Conservation (phyloP, 768 basidiomycete species). For the Xanthoconium stramineum region DNA sequence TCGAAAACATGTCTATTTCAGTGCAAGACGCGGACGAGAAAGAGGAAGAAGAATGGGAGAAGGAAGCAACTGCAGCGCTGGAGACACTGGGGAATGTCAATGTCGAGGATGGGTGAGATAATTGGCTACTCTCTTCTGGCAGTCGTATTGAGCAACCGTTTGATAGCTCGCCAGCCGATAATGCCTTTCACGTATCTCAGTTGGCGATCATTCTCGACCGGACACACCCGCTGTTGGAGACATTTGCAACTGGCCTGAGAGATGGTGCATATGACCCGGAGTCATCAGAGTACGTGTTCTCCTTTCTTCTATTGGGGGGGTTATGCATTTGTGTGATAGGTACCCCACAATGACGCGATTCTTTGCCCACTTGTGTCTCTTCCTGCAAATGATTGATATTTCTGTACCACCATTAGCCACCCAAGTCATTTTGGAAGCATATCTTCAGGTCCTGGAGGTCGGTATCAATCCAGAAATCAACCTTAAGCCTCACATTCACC, state of each 20-base stretch:
- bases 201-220: conserved; percentile 71
- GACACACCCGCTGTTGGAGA: conserved; percentile 65
- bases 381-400: conserved; percentile 77
- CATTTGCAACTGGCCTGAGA: conserved; percentile 57
- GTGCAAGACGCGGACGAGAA: conserved; percentile 28
- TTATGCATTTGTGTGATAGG: conserved; percentile 33
- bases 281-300: conserved; percentile 54
- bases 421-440: conserved; percentile 83
- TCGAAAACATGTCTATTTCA: conserved; percentile 37
- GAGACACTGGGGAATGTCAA: conserved; percentile 55
- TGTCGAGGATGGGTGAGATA: conserved; percentile 61
- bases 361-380: conserved; percentile 91
- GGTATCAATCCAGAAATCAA: conserved; percentile 10
- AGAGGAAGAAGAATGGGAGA: conserved; percentile 61
- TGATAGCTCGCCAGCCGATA: conserved; percentile 55
- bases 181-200: conserved; percentile 82
- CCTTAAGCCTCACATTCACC: not conserved
- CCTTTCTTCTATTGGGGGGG: not conserved
- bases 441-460: conserved; percentile 85
- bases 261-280: conserved; percentile 46
- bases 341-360: conserved; percentile 79
- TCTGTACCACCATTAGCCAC: conserved; percentile 69
- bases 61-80: conserved; percentile 56
- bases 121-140: not conserved
- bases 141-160: conserved; percentile 2